Percentiles rank a stretch among this genome's conserved stretches.
Evolutionary conservation across 2,329 filamentous ascomycete species (phyloP).

Genomic region (Samsoniella hepiali): DNA sequence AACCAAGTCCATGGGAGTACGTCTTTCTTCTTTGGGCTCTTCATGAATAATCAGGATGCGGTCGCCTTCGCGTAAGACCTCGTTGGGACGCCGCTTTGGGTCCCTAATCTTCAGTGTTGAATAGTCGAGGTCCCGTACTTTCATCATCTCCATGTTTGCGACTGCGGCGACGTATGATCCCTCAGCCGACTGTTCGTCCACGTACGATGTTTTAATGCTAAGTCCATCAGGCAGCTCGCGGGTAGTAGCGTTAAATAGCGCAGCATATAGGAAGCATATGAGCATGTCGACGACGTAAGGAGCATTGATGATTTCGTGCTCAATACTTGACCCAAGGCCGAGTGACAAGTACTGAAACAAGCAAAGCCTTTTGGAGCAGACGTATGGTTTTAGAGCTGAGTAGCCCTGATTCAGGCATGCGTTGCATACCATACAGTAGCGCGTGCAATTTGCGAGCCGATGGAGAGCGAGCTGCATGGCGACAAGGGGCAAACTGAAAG

Average conservation of each 20-base stretch:
- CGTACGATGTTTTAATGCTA: conserved; percentile 32
- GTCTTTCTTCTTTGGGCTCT: background rate
- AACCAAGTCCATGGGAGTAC: background rate
- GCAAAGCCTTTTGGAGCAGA: conserved; percentile 73
- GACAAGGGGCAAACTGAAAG: conserved; percentile 51
- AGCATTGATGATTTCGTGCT: conserved; percentile 77
- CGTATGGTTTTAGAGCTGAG: conserved; percentile 71
- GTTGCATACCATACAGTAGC: conserved; percentile 86
- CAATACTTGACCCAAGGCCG: conserved; percentile 81
- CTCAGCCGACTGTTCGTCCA: conserved; percentile 11
- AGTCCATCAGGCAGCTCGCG: conserved; percentile 45
- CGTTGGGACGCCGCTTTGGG: background rate
- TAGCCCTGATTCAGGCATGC: conserved; percentile 62
- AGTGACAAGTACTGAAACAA: conserved; percentile 84
- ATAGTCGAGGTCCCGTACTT: background rate
- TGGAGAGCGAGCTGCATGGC: conserved; percentile 74
- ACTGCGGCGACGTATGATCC: background rate
- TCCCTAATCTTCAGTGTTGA: background rate
- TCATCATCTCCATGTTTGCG: background rate
- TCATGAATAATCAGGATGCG: background rate
- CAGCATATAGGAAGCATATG: conserved; percentile 73
- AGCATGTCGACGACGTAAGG: conserved; percentile 83
- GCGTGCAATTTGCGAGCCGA: conserved; percentile 75
- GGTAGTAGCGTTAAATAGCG: conserved; percentile 41
- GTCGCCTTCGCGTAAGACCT: background rate